These are phyloP conservation scores for Triticum turgidum DNA, from an alignment of 176 grass and related monocot genomes.

Conservation along the genomic window DNA sequence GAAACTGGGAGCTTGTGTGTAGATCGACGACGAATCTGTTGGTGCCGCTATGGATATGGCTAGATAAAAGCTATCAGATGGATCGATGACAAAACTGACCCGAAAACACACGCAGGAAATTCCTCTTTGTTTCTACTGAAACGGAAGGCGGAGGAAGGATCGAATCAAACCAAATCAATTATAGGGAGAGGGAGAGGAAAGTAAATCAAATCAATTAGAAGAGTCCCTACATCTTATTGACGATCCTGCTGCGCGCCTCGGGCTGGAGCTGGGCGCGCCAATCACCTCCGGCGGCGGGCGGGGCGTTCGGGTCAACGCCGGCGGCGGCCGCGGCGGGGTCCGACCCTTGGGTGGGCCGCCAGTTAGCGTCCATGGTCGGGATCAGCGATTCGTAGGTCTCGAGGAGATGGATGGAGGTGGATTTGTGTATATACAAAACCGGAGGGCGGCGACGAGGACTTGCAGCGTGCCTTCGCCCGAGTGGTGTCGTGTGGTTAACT, in stretches of 20 bases:
- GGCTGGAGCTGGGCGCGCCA: constrained; percentile 77
- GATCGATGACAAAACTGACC: background rate
- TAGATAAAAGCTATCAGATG: background rate
- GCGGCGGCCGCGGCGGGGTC: constrained; percentile 14
- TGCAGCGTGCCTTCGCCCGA: background rate
- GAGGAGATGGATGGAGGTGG: background rate
- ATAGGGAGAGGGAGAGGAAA: background rate
- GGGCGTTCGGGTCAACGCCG: constrained; percentile 32
- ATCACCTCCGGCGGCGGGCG: constrained; percentile 30
- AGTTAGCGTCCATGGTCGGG: constrained; percentile 25
- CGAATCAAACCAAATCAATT: background rate
- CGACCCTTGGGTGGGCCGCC: constrained; percentile 50
- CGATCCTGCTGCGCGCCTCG: constrained; percentile 67
- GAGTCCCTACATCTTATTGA: constrained; percentile 70
- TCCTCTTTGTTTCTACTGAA: background rate
- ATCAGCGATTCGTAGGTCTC: background rate
- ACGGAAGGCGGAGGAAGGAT: background rate
- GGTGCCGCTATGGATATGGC: background rate
- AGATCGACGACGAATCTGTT: background rate
- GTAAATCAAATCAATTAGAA: background rate
- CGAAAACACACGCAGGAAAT: background rate
- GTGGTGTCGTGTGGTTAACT: constrained; percentile 4
- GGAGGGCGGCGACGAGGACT: constrained; percentile 11
- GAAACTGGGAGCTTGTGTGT: background rate
- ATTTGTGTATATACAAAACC: background rate